phyloP scores from a whole-genome alignment of 1,284 basidiomycete genomes.

The Marasmius tenuissimus region DNA sequence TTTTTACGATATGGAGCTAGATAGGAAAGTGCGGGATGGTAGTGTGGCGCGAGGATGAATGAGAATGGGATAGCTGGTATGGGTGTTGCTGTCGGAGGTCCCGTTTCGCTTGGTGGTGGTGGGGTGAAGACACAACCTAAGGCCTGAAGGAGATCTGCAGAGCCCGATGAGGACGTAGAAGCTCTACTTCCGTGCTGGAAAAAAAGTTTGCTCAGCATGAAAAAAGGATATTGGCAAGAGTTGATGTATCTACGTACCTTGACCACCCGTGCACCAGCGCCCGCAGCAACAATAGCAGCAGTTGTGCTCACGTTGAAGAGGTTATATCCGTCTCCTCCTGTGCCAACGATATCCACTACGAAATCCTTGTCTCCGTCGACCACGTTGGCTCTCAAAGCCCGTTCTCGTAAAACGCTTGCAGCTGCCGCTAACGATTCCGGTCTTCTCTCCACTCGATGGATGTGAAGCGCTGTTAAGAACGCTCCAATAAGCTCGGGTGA shows the following conservation, averaged over 20 bases:
- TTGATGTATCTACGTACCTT: conserved; percentile 75
- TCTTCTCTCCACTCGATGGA: conserved; percentile 73
- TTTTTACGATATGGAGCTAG: conserved; percentile 85
- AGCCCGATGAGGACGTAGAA: conserved; percentile 93
- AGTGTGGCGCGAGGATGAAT: conserved; percentile 6
- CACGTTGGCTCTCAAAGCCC: conserved; percentile 63
- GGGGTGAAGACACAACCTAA: conserved; percentile 82
- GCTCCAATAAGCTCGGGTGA: conserved; percentile 78
- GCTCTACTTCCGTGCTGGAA: conserved; percentile 89
- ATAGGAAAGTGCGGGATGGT: conserved; percentile 58
- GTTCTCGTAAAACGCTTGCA: conserved; percentile 68
- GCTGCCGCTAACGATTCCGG: conserved; percentile 78
- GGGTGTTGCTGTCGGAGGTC: conserved; percentile 1
- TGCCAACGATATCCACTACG: conserved; percentile 67
- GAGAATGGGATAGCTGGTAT: conserved; percentile 11
- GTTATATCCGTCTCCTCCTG: conserved; percentile 95
- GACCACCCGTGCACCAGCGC: conserved; percentile 89
- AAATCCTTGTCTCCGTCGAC: conserved; percentile 61
- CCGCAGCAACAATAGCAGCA: conserved; percentile 92
- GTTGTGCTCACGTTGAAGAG: conserved; percentile 98
- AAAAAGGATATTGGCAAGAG: too few species aligned
- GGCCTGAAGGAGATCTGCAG: conserved; percentile 89
- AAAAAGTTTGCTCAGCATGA: conserved; percentile 7
- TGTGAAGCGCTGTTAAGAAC: conserved; percentile 80
- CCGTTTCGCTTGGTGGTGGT: conserved; percentile 37